A percentile compares a stretch with the other conserved stretches of the same genome.
phyloP scores from a whole-genome alignment of 805 yeast species.

The Kluyveromyces dobzhanskii region DNA sequence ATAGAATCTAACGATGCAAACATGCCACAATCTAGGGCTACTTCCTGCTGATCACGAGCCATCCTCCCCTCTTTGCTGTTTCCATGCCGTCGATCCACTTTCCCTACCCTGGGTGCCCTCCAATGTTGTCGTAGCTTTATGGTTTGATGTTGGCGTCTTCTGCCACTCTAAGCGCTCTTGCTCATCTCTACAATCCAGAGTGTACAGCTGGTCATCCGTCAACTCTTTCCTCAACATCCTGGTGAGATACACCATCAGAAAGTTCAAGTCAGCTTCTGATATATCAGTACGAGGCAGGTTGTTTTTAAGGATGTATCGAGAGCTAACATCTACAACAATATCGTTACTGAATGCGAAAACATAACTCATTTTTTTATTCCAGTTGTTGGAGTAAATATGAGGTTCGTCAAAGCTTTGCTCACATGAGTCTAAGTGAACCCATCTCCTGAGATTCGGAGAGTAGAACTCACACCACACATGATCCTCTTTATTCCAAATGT shows the following conservation, averaged over 20 bases:
- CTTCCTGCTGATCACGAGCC: conserved; percentile 37
- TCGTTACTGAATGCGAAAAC: conserved; percentile 58
- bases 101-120: conserved; percentile 39
- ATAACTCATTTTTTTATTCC: conserved; percentile 94
- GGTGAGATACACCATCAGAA: conserved; percentile 33
- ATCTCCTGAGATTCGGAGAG: conserved; percentile 47
- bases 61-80: conserved; percentile 65
- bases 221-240: conserved; percentile 24
- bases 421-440: conserved; percentile 89
- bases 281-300: conserved; percentile 41
- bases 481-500: conserved; percentile 84
- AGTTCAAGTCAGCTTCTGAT: conserved; percentile 32
- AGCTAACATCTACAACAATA: conserved; percentile 63
- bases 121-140: conserved; percentile 7
- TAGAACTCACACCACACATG: conserved; percentile 96
- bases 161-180: conserved; percentile 29
- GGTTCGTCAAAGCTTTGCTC: conserved; percentile 85
- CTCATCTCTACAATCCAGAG: conserved; percentile 25
- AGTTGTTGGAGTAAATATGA: conserved; percentile 62
- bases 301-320: conserved; percentile 48
- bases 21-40: too few species aligned
- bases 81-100: conserved; percentile 76
- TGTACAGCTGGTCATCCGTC: conserved; percentile 31
- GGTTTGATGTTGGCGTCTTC: conserved; percentile 7
- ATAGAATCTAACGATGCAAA: too few species aligned